phyloP scores from a whole-genome alignment of 1,284 basidiomycete genomes.

The Marasmius oreades region DNA sequence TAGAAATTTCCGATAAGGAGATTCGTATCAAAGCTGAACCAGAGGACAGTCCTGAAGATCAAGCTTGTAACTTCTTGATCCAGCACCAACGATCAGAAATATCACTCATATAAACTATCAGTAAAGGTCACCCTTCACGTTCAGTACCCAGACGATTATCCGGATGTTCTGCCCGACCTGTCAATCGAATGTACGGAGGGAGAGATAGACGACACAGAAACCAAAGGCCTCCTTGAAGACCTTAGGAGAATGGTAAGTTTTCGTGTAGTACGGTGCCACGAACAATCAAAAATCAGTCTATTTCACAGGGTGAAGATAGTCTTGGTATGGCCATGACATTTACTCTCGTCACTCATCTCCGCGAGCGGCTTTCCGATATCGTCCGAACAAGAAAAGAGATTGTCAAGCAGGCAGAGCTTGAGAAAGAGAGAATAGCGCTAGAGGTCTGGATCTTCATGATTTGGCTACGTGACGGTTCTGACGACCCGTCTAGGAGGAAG shows the following conservation, averaged over 20 bases:
- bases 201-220: constrained; percentile 60
- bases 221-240: constrained; percentile 53
- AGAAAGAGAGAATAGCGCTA: constrained; percentile 69
- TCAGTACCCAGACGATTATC: constrained; percentile 42
- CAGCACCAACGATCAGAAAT: constrained; percentile 12
- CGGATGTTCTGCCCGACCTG: constrained; percentile 69
- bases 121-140: constrained; percentile 78
- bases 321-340: constrained; percentile 98
- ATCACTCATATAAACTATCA: constrained; percentile 33
- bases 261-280: background rate
- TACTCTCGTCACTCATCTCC: constrained; percentile 84
- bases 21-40: constrained; percentile 88
- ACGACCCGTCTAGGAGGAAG: constrained; percentile 68
- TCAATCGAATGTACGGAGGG: constrained; percentile 67
- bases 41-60: constrained; percentile 67
- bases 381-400: constrained; percentile 58
- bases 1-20: constrained; percentile 76
- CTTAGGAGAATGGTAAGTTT: constrained; percentile 62
- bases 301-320: constrained; percentile 79
- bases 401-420: constrained; percentile 59
- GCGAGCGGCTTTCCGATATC: constrained; percentile 72
- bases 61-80: constrained; percentile 33
- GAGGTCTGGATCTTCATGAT: constrained; percentile 49
- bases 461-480: too few relatives aligned
- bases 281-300: too few relatives aligned